Percentiles rank a stretch among this genome's conserved stretches.
Conservation (phyloP, 2,329 filamentous ascomycete species). For the Colletotrichum sp. region DNA sequence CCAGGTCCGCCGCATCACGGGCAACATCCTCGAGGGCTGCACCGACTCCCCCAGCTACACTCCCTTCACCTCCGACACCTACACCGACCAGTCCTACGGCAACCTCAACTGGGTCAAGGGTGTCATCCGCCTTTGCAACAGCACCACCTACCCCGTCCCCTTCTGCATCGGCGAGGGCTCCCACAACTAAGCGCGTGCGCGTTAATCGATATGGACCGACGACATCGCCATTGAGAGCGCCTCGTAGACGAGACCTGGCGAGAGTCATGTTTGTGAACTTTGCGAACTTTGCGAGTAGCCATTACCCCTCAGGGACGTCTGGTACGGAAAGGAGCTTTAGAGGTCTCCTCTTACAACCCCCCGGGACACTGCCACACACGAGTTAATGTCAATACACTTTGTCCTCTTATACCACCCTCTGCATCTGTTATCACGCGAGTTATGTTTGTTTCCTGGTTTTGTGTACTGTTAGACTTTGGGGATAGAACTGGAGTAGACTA, state of each 20-base stretch:
- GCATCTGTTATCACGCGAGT: not conserved
- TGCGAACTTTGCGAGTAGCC: slow-evolving; percentile 1
- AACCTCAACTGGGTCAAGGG: slow-evolving; percentile 44
- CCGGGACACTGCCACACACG: slow-evolving; percentile 6
- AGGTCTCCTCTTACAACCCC: slow-evolving; percentile 3
- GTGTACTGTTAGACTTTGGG: not conserved
- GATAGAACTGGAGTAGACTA: not conserved
- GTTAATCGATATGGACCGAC: not conserved
- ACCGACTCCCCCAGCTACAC: slow-evolving; percentile 31
- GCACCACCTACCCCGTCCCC: slow-evolving; percentile 37
- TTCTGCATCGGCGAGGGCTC: slow-evolving; percentile 40
- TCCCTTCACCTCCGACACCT: slow-evolving; percentile 38
- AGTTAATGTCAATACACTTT: slow-evolving; percentile 6
- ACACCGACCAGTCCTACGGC: slow-evolving; percentile 33
- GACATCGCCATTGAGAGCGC: not conserved
- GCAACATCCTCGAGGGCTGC: slow-evolving; percentile 37
- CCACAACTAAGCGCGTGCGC: not conserved
- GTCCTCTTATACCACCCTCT: slow-evolving; percentile 8
- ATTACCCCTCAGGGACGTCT: slow-evolving; percentile 10
- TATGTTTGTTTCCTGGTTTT: slow-evolving; percentile 2
- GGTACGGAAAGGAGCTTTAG: slow-evolving; percentile 15
- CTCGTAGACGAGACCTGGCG: not conserved
- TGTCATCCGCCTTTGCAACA: slow-evolving; percentile 39
- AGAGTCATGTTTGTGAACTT: not conserved
- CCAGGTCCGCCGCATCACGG: slow-evolving; percentile 35